Evolutionary conservation across 306 rosid species (phyloP), one percentile per base, ranked within the genome.

Genomic region (Acacia melanoxylon): DNA sequence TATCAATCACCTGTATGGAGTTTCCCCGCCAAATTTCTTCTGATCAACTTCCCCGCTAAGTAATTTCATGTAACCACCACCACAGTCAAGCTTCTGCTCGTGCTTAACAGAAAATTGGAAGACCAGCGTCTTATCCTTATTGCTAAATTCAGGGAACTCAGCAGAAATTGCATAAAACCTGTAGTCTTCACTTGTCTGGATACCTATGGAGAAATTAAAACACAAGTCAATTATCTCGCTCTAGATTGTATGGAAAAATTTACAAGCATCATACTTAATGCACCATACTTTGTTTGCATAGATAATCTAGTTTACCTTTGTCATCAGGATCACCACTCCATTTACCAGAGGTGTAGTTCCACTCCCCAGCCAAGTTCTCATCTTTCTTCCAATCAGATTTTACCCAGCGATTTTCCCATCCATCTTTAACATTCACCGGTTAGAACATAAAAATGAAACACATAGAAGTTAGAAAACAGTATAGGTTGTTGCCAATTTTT

Each of bases 81-180:
- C 99, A 75, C 99, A 96, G 87, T 96, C 99, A 88, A 96, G 98
- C 87, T 96, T 96, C 87, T 96, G 99, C 66, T 96, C 99, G 69
- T 96, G 98, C 90, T 96, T 96, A 76, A 96, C 99, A 46, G 94
- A 88, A 81, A 96, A 96, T 78, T 96, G 99, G 84, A 96, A 96
- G 33, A 96, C 98, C 73, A 96, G 86, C 10, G 91, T 88, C 24
- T 91, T 91, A 35, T 90, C 99, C 89, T 96, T 96, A 75, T 96
- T 96, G 91, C 95, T 92, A 88, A 92, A 93, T 91, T 91, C 97
- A 72, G 99, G 98, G 88, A 67, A 96, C 86, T 93, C 95, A 68
- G 99, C 99, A 22, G 99, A 96, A 80, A 96, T 91, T 79, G 99
- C 99, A 31, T 87, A 96, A 88, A 96, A 96, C 56, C 99, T 87